Conservation (phyloP, 2,329 filamentous ascomycete genomes). For the Hirsutella minnesotensis region DNA sequence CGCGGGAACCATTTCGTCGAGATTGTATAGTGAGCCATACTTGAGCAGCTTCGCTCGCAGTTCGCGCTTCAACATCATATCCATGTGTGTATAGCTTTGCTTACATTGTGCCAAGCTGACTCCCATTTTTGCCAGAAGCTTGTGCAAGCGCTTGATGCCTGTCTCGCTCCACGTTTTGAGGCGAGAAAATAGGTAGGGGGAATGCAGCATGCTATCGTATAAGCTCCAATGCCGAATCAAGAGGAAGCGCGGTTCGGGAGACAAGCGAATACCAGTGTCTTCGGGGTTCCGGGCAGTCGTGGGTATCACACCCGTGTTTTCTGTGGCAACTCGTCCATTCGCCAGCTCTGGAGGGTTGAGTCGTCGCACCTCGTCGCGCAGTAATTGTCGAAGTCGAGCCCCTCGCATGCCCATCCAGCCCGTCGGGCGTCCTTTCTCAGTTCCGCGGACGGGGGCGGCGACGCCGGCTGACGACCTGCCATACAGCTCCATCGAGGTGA, state of each 20-base stretch:
- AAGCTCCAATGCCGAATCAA: conserved; percentile 93
- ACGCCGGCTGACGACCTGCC: conserved; percentile 75
- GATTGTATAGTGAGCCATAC: conserved; percentile 84
- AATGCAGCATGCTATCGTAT: conserved; percentile 97
- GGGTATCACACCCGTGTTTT: conserved; percentile 71
- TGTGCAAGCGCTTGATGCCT: conserved; percentile 80
- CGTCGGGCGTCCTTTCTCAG: conserved; percentile 42
- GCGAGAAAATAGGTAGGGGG: conserved; percentile 81
- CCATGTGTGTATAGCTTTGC: conserved; percentile 96
- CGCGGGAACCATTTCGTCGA: conserved; percentile 84
- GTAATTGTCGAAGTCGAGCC: conserved; percentile 69
- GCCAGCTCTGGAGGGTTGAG: conserved; percentile 68
- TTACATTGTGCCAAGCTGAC: conserved; percentile 88
- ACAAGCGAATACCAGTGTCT: conserved; percentile 83
- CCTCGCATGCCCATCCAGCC: conserved; percentile 77
- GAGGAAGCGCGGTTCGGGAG: conserved; percentile 86
- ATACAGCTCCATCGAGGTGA: conserved; percentile 87
- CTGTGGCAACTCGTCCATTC: conserved; percentile 50
- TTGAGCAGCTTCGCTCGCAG: conserved; percentile 76
- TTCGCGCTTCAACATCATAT: conserved; percentile 88
- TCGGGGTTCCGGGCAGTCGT: conserved; percentile 81
- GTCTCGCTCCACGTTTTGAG: conserved; percentile 91
- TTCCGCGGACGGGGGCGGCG: conserved; percentile 45
- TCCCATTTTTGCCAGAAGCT: conserved; percentile 95
- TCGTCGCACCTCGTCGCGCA: conserved; percentile 88